Percentiles rank a stretch among this genome's conserved stretches.
phyloP scores from a whole-genome alignment of 2,329 filamentous ascomycete genomes.

The Xylariales sp. region DNA sequence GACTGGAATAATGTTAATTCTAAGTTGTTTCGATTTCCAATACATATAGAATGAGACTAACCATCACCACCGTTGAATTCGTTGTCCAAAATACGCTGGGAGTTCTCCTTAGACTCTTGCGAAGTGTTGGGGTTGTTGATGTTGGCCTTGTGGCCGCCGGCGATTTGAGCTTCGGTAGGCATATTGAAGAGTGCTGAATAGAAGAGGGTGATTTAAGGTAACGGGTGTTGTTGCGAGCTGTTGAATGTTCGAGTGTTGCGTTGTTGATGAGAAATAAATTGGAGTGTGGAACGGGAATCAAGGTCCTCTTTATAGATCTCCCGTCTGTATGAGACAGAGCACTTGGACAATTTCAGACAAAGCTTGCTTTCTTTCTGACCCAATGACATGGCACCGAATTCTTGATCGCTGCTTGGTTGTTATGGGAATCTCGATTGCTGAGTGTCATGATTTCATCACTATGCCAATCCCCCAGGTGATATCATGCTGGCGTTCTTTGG shows the following conservation, averaged over 20 bases:
- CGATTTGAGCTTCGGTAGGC: slow-evolving; percentile 45
- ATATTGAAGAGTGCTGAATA: slow-evolving; percentile 27
- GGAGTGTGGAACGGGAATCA: background rate
- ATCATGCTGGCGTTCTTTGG: background rate
- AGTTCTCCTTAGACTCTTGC: slow-evolving; percentile 51
- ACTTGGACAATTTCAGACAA: background rate
- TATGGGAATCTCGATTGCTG: background rate
- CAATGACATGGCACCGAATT: background rate
- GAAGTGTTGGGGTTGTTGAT: slow-evolving; percentile 53
- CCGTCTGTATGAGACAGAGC: background rate
- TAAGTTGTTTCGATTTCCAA: background rate
- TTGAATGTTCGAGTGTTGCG: background rate
- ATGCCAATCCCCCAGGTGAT: background rate
- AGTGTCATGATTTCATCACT: slow-evolving; percentile 5
- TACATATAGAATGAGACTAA: slow-evolving; percentile 12
- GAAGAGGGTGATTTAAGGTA: background rate
- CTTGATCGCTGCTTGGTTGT: background rate
- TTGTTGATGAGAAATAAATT: background rate
- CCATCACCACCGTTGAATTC: slow-evolving; percentile 40
- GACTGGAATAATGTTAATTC: slow-evolving; percentile 20
- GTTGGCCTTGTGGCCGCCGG: slow-evolving; percentile 56
- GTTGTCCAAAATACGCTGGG: slow-evolving; percentile 45
- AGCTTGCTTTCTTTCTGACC: background rate
- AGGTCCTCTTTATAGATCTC: slow-evolving; percentile 1
- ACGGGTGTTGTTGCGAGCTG: background rate